Percentiles rank a stretch among this genome's conserved stretches.
phyloP scores from a whole-genome alignment of 2,329 filamentous ascomycete species.

The Curvularia sp. region DNA sequence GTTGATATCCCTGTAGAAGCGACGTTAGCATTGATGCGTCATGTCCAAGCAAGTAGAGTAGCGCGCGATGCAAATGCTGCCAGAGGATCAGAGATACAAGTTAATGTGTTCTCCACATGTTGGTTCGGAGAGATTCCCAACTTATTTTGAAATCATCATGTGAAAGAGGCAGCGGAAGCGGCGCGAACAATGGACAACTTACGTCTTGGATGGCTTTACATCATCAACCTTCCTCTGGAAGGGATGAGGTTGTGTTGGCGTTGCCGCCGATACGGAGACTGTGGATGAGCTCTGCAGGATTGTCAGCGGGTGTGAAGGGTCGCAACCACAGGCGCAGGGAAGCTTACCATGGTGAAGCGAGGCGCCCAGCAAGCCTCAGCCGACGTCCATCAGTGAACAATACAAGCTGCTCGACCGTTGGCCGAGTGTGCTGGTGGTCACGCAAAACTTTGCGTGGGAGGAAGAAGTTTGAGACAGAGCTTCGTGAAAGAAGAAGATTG shows the following conservation, averaged over 20 bases:
- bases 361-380: conserved; percentile 41
- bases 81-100: conserved; percentile 72
- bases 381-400: conserved; percentile 45
- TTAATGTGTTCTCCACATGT: conserved; percentile 89
- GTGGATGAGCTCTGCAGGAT: conserved; percentile 65
- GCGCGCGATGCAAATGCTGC: conserved; percentile 26
- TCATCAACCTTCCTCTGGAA: conserved; percentile 86
- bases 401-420: conserved; percentile 40
- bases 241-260: conserved; percentile 71
- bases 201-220: conserved; percentile 89
- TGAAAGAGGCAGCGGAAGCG: conserved; percentile 39
- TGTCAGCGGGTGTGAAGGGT: conserved; percentile 25
- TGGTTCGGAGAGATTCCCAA: conserved; percentile 99
- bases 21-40: conserved; percentile 32
- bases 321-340: conserved; percentile 13
- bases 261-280: conserved; percentile 75
- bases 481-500: conserved; percentile 35
- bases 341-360: conserved; percentile 48
- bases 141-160: conserved; percentile 87
- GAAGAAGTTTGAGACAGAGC: conserved; percentile 29
- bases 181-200: conserved; percentile 51
- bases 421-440: conserved; percentile 38
- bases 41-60: neutral
- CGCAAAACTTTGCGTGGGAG: conserved; percentile 41
- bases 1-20: conserved; percentile 81